phyloP scores from a whole-genome alignment of 2,329 filamentous ascomycete genomes.

The Calonectria pauciramosa region DNA sequence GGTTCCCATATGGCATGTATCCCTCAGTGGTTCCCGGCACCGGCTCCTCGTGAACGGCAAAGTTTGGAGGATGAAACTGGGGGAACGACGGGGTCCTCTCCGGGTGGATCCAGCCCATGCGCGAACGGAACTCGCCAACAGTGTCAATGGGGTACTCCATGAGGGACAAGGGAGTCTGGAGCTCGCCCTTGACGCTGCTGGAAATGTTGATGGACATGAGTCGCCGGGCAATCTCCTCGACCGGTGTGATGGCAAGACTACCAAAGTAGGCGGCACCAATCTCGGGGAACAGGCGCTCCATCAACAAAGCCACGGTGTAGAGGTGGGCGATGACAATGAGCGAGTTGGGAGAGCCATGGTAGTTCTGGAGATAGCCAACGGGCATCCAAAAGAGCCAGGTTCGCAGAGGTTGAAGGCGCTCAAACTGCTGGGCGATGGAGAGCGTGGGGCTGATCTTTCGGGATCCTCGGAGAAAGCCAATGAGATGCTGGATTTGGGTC shows the following conservation, averaged over 20 bases:
- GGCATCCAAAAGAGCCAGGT: conserved; percentile 98
- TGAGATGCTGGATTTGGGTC: conserved; percentile 77
- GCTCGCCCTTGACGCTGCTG: conserved; percentile 67
- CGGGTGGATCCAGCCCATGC: conserved; percentile 77
- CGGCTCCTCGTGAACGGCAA: conserved; percentile 62
- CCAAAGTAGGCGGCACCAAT: conserved; percentile 92
- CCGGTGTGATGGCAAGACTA: conserved; percentile 81
- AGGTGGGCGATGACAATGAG: conserved; percentile 91
- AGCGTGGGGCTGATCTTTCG: conserved; percentile 78
- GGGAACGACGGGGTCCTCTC: conserved; percentile 72
- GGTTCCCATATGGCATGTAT: conserved; percentile 69
- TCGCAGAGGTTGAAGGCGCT: conserved; percentile 87
- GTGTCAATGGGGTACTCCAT: conserved; percentile 82
- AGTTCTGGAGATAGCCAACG: conserved; percentile 83
- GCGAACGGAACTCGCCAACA: conserved; percentile 76
- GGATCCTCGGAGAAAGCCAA: conserved; percentile 79
- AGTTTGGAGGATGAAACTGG: conserved; percentile 70
- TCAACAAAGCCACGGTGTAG: conserved; percentile 87
- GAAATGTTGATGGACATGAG: conserved; percentile 78
- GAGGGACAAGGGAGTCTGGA: conserved; percentile 73
- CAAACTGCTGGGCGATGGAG: conserved; percentile 87
- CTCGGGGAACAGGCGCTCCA: conserved; percentile 93
- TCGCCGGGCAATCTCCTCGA: conserved; percentile 87
- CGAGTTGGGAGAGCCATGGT: conserved; percentile 80
- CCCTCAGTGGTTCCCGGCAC: conserved; percentile 57